Percentiles rank a stretch among this genome's conserved stretches.
phyloP scores from a whole-genome alignment of 441 rosid species.

The Euphorbia schlechtendalii region DNA sequence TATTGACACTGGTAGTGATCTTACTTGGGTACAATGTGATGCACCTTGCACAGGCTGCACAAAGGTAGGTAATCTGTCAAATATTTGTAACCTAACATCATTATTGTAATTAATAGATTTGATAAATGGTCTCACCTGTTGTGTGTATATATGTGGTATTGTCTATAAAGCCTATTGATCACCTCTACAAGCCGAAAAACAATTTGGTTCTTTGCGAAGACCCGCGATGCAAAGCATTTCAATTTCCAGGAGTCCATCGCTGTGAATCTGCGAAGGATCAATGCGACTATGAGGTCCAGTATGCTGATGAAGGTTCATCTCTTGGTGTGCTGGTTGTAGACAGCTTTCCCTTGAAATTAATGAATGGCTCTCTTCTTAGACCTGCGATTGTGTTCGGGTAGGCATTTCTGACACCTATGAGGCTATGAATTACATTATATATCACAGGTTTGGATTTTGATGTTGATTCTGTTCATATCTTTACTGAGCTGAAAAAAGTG shows the following conservation, averaged over 20 bases:
- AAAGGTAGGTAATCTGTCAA: conserved; percentile 76
- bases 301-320: conserved; percentile 89
- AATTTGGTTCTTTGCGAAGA: conserved; percentile 58
- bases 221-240: conserved; percentile 59
- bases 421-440: too few species aligned
- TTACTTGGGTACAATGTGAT: conserved; percentile 92
- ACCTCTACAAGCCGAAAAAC: conserved; percentile 53
- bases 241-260: conserved; percentile 28
- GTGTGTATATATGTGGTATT: background rate
- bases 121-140: conserved; percentile 7
- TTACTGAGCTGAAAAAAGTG: too few species aligned
- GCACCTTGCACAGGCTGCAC: conserved; percentile 62
- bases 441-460: conserved; percentile 2
- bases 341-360: conserved; percentile 40
- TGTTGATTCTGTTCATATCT: conserved; percentile 24
- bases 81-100: too few species aligned
- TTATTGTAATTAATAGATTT: background rate
- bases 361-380: conserved; percentile 38
- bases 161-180: conserved; percentile 54
- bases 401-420: too few species aligned
- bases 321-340: conserved; percentile 78
- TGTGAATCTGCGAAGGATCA: conserved; percentile 41
- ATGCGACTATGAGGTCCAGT: conserved; percentile 76
- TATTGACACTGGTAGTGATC: conserved; percentile 89
- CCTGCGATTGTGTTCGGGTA: conserved; percentile 72